Evolutionary conservation across 163 green algal species (phyloP).

Genomic region (Scenedesmus sp.): DNA sequence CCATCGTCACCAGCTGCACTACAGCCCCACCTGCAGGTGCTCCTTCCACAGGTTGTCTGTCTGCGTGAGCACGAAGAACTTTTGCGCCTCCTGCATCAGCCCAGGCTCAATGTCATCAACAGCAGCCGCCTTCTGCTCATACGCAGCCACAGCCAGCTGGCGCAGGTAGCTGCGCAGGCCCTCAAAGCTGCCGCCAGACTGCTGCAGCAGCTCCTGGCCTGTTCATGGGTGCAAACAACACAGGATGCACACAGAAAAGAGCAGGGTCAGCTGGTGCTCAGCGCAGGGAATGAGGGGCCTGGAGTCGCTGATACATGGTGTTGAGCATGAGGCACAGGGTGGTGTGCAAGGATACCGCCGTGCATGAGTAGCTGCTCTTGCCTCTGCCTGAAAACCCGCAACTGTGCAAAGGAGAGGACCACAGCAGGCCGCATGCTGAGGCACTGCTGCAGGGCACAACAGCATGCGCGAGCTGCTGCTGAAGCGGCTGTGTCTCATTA

Average conservation of each 20-base stretch:
- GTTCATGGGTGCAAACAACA: neutral
- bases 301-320: too few relatives aligned
- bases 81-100: conserved; percentile 86
- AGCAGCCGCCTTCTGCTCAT: conserved; percentile 86
- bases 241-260: neutral
- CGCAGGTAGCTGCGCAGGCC: conserved; percentile 81
- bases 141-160: conserved; percentile 80
- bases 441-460: too few relatives aligned
- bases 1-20: neutral
- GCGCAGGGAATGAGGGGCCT: neutral
- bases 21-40: conserved; percentile 85
- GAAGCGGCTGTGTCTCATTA: too few relatives aligned
- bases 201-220: conserved; percentile 31
- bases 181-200: conserved; percentile 80
- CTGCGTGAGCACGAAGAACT: conserved; percentile 94
- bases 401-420: too few relatives aligned
- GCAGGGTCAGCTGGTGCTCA: neutral
- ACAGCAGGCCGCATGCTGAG: too few relatives aligned
- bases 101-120: conserved; percentile 86
- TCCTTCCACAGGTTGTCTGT: conserved; percentile 99
- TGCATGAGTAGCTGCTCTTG: too few relatives aligned
- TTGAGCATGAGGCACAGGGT: too few relatives aligned
- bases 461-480: too few relatives aligned
- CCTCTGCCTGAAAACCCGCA: too few relatives aligned
- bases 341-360: too few relatives aligned